Conservation (phyloP, 495 filamentous ascomycete species). For the Geopyxis carbonaria region DNA sequence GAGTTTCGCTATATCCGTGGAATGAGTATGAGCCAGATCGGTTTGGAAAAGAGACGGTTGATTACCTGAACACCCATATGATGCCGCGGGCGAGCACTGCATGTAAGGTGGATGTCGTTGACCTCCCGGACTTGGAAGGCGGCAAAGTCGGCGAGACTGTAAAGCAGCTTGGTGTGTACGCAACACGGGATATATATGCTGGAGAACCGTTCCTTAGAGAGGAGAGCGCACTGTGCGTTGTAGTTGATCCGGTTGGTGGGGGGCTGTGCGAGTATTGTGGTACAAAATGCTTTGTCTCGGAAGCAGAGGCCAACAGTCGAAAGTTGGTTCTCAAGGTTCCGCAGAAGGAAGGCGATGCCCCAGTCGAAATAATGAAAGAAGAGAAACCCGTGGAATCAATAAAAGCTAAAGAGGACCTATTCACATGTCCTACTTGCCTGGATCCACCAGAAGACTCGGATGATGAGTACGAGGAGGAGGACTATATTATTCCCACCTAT, state of each 20-base stretch:
- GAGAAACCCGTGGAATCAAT: too few species aligned
- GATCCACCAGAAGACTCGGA: too few species aligned
- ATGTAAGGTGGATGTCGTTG: constrained; percentile 51
- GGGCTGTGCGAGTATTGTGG: constrained; percentile 24
- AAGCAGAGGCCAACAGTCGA: neutral
- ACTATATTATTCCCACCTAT: constrained; percentile 58
- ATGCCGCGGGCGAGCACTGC: constrained; percentile 43
- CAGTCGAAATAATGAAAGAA: too few species aligned
- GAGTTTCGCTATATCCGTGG: constrained; percentile 97
- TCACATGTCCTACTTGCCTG: too few species aligned
- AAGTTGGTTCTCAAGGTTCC: neutral
- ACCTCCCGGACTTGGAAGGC: constrained; percentile 45
- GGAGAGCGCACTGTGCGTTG: constrained; percentile 58
- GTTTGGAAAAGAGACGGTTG: constrained; percentile 48
- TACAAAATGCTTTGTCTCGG: too few species aligned
- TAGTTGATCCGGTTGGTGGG: constrained; percentile 20
- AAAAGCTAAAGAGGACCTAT: too few species aligned
- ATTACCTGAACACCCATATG: constrained; percentile 49
- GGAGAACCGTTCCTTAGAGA: constrained; percentile 66
- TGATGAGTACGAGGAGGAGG: constrained; percentile 12
- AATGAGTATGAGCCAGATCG: constrained; percentile 78
- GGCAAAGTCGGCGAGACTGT: constrained; percentile 34
- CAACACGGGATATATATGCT: constrained; percentile 58
- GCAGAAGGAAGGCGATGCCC: too few species aligned
- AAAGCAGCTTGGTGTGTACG: constrained; percentile 75